These are phyloP conservation scores for Nicotiana undulata DNA, from an alignment of 257 asterid species.

Conservation along the genomic window DNA sequence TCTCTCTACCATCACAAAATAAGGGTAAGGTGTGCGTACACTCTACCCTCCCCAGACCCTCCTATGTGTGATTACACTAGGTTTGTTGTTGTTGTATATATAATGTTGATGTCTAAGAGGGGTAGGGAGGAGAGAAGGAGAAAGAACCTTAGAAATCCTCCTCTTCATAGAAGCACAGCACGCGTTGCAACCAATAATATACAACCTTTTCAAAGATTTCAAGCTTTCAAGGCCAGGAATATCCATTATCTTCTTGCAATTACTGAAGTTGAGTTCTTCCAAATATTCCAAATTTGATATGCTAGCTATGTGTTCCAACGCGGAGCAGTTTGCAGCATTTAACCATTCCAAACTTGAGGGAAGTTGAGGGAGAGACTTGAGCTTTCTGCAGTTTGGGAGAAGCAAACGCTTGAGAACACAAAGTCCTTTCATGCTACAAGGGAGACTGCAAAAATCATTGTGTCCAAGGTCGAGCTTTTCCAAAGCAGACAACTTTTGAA, in stretches of 20 bases:
- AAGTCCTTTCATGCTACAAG: slow-evolving; percentile 18
- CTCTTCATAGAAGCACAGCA: slow-evolving; percentile 5
- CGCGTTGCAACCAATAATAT: slow-evolving; percentile 16
- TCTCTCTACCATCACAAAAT: too few relatives aligned
- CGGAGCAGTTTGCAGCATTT: slow-evolving; percentile 14
- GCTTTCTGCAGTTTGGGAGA: not conserved
- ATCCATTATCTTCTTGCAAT: slow-evolving; percentile 1
- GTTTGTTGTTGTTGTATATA: not conserved
- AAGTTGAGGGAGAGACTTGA: slow-evolving; percentile 4
- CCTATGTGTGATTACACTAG: too few relatives aligned
- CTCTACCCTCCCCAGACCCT: too few relatives aligned
- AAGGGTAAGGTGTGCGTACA: too few relatives aligned
- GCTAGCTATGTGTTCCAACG: not conserved
- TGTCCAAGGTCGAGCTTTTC: slow-evolving; percentile 15
- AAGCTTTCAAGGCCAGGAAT: slow-evolving; percentile 21
- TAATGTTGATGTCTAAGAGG: not conserved
- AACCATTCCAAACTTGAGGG: not conserved
- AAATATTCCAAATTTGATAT: not conserved
- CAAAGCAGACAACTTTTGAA: slow-evolving; percentile 17
- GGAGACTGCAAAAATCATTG: slow-evolving; percentile 24
- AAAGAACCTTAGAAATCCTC: slow-evolving; percentile 20
- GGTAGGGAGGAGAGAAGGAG: slow-evolving; percentile 1
- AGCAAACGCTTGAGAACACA: not conserved
- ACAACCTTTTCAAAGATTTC: slow-evolving; percentile 20
- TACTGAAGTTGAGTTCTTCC: not conserved